Percentiles rank a stretch among this genome's conserved stretches.
These are phyloP conservation scores for Raffaelea arxii DNA, from an alignment of 2,329 filamentous ascomycete genomes.

Conservation along the genomic window DNA sequence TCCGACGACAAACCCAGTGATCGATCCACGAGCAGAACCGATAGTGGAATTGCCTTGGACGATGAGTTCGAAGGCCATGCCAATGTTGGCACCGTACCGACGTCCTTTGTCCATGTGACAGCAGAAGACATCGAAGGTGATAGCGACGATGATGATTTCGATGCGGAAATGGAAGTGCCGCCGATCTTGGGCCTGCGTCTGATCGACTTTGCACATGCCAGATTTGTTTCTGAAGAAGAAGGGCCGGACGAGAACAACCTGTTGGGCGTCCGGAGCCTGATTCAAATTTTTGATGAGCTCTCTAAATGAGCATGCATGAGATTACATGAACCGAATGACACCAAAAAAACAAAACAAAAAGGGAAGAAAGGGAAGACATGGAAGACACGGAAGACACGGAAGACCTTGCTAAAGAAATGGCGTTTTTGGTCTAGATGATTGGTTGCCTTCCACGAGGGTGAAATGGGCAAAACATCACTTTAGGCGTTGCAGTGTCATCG, in stretches of 20 bases:
- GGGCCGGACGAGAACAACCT: conserved; percentile 81
- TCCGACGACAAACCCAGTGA: conserved; percentile 16
- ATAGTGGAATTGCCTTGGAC: conserved; percentile 47
- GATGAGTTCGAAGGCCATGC: conserved; percentile 27
- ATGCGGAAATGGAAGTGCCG: conserved; percentile 44
- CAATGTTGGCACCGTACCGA: conserved; percentile 5
- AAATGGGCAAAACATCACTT: neutral
- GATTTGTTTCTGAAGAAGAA: conserved; percentile 70
- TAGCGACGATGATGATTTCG: conserved; percentile 40
- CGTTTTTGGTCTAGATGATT: no score
- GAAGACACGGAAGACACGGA: no score
- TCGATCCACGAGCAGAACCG: conserved; percentile 34
- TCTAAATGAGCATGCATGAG: conserved; percentile 27
- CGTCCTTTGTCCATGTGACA: conserved; percentile 23
- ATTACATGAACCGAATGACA: no score
- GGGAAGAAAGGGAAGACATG: no score
- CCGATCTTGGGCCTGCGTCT: conserved; percentile 73
- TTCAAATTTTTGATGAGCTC: conserved; percentile 61
- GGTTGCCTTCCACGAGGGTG: no score
- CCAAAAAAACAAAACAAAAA: no score
- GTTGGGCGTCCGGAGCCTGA: conserved; percentile 61
- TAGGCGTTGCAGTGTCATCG: neutral
- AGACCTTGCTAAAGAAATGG: no score
- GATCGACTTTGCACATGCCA: conserved; percentile 94
- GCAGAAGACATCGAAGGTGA: conserved; percentile 35